Evolutionary conservation across 805 yeast species (phyloP).

Genomic region (Yarrowia sp.): DNA sequence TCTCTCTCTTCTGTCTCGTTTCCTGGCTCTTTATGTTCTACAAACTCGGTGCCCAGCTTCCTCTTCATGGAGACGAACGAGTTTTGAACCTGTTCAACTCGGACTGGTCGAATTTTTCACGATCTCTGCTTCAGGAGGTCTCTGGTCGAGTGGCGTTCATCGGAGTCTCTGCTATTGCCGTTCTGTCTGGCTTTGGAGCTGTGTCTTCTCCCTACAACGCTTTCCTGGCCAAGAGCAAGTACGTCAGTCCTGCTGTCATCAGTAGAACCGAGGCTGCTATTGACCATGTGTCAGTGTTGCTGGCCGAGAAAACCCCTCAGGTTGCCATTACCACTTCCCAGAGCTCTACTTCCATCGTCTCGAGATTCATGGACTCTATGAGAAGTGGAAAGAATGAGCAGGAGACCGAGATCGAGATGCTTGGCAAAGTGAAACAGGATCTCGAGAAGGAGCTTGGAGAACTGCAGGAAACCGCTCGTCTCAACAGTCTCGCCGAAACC

Average conservation of each 20-base stretch:
- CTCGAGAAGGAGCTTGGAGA: conserved; percentile 48
- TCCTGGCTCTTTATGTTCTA: conserved; percentile 47
- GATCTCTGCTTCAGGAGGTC: conserved; percentile 40
- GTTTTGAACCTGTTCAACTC: conserved; percentile 9
- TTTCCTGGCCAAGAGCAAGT: conserved; percentile 30
- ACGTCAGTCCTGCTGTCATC: conserved; percentile 47
- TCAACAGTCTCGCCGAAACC: conserved; percentile 47
- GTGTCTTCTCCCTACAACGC: conserved; percentile 52
- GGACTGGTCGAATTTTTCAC: conserved; percentile 2
- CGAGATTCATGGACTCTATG: conserved; percentile 33
- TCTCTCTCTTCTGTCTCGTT: conserved; percentile 40
- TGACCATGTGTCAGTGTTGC: conserved; percentile 48
- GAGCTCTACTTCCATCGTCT: conserved; percentile 14
- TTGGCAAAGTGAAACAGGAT: conserved; percentile 48
- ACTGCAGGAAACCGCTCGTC: conserved; percentile 43
- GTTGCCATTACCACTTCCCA: conserved; percentile 25
- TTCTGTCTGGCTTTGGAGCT: conserved; percentile 53
- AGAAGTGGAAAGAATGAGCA: conserved; percentile 39
- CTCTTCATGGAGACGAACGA: conserved; percentile 41
- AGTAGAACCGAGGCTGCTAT: conserved; percentile 43
- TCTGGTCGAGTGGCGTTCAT: conserved; percentile 51
- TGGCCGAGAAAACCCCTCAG: conserved; percentile 43
- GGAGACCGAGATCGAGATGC: conserved; percentile 50
- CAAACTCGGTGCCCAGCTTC: conserved; percentile 46
- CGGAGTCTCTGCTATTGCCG: conserved; percentile 54